Percentiles rank a stretch among this genome's conserved stretches.
phyloP scores from a whole-genome alignment of 371 early-diverging fungal genomes.

The Nosema muscidifuracis region DNA sequence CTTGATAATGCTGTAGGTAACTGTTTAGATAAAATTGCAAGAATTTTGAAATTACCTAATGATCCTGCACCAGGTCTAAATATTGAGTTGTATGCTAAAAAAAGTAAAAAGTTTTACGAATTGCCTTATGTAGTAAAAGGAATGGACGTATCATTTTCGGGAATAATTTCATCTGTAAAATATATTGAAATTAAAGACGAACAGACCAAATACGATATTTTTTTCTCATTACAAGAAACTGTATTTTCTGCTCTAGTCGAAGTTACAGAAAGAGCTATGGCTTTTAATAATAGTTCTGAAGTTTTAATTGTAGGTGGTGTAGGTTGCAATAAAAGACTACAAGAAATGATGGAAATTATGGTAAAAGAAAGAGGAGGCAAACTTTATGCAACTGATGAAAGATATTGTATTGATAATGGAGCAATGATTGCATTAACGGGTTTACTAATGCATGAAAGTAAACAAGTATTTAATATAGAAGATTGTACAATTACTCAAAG shows the following conservation, averaged over 20 bases:
- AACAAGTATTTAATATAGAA: conserved; percentile 67
- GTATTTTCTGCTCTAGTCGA: conserved; percentile 96
- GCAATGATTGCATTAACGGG: conserved; percentile 99
- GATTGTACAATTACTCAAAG: conserved; percentile 83
- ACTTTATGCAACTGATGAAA: conserved; percentile 89
- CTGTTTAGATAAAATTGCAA: conserved; percentile 91
- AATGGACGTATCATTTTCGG: conserved; percentile 98
- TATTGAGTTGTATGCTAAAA: conserved; percentile 84
- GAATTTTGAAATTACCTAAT: conserved; percentile 81
- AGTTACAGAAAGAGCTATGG: conserved; percentile 98
- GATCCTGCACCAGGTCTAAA: conserved; percentile 95
- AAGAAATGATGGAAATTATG: conserved; percentile 96
- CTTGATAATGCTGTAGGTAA: conserved; percentile 98
- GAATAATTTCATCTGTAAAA: conserved; percentile 81
- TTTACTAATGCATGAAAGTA: conserved; percentile 59
- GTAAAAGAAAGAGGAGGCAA: conserved; percentile 76
- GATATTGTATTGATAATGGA: conserved; percentile 97
- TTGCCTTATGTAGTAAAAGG: conserved; percentile 96
- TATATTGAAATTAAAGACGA: conserved; percentile 60
- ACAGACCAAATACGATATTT: conserved; percentile 75
- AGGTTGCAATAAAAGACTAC: conserved; percentile 79
- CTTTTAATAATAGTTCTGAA: conserved; percentile 81
- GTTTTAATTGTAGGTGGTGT: conserved; percentile 97
- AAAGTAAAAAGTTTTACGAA: conserved; percentile 75
- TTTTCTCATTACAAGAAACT: conserved; percentile 93